phyloP scores from a whole-genome alignment of 257 asterid species.

The Solanum gandarillasii region DNA sequence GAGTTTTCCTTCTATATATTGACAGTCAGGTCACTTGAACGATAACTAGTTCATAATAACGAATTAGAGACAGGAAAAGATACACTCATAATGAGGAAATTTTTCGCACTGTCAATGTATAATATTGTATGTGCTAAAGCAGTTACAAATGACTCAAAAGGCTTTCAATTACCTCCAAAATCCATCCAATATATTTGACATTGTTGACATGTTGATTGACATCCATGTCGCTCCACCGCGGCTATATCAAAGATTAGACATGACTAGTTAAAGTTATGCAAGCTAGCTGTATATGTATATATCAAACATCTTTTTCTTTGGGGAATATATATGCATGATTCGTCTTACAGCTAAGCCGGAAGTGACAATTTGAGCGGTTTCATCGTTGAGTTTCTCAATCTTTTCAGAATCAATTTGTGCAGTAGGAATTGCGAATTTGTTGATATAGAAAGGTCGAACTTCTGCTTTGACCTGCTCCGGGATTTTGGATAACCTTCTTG shows the following conservation, averaged over 20 bases:
- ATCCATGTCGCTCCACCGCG: conserved; percentile 94
- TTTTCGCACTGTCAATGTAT: neutral
- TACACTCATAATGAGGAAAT: neutral
- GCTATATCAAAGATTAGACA: conserved; percentile 25
- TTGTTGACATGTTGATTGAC: conserved; percentile 85
- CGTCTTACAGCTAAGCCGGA: conserved; percentile 61
- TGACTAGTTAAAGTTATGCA: neutral
- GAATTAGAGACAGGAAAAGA: too few relatives aligned
- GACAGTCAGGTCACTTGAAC: neutral
- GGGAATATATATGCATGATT: neutral
- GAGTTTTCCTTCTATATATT: neutral
- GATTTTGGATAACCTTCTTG: conserved; percentile 71
- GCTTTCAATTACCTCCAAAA: conserved; percentile 48
- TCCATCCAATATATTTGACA: conserved; percentile 88
- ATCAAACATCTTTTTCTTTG: neutral
- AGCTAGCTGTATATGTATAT: too few relatives aligned
- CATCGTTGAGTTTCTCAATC: conserved; percentile 55
- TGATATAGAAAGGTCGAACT: conserved; percentile 54
- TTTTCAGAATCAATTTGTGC: conserved; percentile 35
- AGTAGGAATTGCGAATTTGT: conserved; percentile 35
- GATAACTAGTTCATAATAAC: neutral
- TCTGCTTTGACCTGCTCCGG: conserved; percentile 69
- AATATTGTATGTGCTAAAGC: neutral
- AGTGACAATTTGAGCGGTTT: conserved; percentile 43
- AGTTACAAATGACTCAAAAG: neutral